A percentile compares a stretch with the other conserved stretches of the same genome.
Conservation (phyloP, 2,329 filamentous ascomycete genomes). For the Zasmidium angulare region DNA sequence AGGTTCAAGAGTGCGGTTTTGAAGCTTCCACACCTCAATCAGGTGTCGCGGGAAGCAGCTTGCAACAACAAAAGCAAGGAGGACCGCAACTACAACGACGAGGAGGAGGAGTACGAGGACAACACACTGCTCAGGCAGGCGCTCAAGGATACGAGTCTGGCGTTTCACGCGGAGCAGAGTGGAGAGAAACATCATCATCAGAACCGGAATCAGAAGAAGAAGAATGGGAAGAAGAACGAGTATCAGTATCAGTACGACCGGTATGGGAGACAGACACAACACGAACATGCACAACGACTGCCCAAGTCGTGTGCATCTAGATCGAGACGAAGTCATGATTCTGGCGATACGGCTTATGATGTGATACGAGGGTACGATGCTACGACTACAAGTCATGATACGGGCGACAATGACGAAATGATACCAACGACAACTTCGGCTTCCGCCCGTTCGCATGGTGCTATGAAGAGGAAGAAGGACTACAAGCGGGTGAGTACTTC, state of each 20-base stretch:
- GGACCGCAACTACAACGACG: constrained; percentile 20
- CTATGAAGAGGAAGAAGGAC: constrained; percentile 25
- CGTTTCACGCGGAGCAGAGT: constrained; percentile 32
- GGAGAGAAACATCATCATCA: constrained; percentile 37
- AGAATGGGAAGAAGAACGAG: constrained; percentile 27
- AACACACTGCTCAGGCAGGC: constrained; percentile 24
- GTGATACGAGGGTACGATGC: constrained; percentile 24
- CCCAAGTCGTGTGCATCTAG: constrained; percentile 28
- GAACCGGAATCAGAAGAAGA: constrained; percentile 31
- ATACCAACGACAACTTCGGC: neutral
- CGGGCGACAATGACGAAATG: constrained; percentile 11
- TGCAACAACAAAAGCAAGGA: constrained; percentile 21
- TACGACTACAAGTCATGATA: constrained; percentile 18
- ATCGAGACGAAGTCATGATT: neutral
- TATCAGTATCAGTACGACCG: constrained; percentile 30
- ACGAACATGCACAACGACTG: constrained; percentile 23
- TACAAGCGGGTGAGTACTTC: constrained; percentile 24
- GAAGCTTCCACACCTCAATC: constrained; percentile 47
- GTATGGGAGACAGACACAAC: constrained; percentile 34
- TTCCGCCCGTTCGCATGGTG: neutral
- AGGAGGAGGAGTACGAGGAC: constrained; percentile 24
- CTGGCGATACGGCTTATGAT: constrained; percentile 6
- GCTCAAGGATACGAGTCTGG: constrained; percentile 30
- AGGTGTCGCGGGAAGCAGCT: constrained; percentile 20
- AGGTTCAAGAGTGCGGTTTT: constrained; percentile 51